Conservation (phyloP, 2,329 filamentous ascomycete species). For the Fusarium odoratissimum region DNA sequence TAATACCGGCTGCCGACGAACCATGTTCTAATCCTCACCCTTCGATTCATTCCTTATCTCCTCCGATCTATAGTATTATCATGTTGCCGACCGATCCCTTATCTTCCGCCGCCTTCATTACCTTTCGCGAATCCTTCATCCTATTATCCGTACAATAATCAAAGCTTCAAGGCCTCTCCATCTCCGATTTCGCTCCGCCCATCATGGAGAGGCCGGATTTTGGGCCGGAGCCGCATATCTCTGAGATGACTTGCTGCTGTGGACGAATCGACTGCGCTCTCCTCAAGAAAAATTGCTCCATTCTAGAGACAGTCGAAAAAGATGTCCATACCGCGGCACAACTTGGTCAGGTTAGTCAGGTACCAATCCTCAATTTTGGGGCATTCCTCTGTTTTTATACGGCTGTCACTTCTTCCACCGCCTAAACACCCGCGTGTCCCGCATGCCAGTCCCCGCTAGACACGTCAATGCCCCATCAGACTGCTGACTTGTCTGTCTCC, state of each 20-base stretch:
- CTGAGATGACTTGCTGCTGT: constrained; percentile 80
- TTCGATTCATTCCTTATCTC: not conserved
- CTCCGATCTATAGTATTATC: constrained; percentile 27
- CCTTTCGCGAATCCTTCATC: constrained; percentile 10
- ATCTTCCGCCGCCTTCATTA: constrained; percentile 12
- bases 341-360: constrained; percentile 85
- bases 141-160: constrained; percentile 28
- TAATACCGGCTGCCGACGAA: not conserved
- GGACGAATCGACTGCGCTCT: constrained; percentile 82
- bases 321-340: constrained; percentile 88
- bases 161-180: constrained; percentile 34
- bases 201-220: constrained; percentile 44
- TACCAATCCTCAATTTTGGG: constrained; percentile 37
- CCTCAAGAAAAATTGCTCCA: constrained; percentile 81
- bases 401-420: constrained; percentile 9
- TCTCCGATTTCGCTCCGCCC: constrained; percentile 28
- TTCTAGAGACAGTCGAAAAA: constrained; percentile 84
- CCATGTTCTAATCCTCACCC: constrained; percentile 23
- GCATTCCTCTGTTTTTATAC: constrained; percentile 39
- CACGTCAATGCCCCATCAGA: constrained; percentile 42
- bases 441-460: constrained; percentile 41
- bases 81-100: constrained; percentile 33
- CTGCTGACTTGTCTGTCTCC: constrained; percentile 72
- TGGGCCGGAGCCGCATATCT: constrained; percentile 42
- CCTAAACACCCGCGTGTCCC: constrained; percentile 19